These are phyloP conservation scores for Vitis rupestris DNA, from an alignment of 164 flowering plant genomes.

Conservation along the genomic window DNA sequence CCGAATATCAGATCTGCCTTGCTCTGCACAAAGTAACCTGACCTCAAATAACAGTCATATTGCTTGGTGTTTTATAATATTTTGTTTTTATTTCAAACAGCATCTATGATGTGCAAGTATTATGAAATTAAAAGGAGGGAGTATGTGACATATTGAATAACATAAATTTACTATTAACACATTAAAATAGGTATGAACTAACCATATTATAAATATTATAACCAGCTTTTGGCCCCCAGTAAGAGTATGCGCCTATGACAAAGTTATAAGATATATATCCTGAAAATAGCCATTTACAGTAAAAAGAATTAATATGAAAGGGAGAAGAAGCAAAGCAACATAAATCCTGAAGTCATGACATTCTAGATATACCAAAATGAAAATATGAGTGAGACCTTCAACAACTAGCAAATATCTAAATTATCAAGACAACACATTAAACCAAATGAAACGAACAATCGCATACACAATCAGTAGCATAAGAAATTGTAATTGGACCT, in stretches of 20 bases:
- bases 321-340: neutral
- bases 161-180: neutral
- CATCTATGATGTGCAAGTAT: neutral
- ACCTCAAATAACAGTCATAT: neutral
- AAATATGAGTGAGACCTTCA: neutral
- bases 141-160: neutral
- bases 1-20: slow-evolving; percentile 87
- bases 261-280: slow-evolving; percentile 91
- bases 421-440: neutral
- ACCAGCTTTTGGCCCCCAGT: slow-evolving; percentile 99
- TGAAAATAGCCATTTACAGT: slow-evolving; percentile 28
- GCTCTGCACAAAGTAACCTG: slow-evolving; percentile 34
- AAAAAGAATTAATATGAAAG: neutral
- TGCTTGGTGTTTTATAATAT: neutral
- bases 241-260: slow-evolving; percentile 96
- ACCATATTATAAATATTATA: slow-evolving; percentile 91
- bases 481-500: no score
- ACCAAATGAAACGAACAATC: neutral
- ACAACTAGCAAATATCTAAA: neutral
- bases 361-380: neutral
- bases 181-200: slow-evolving; percentile 13
- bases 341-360: neutral
- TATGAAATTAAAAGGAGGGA: neutral
- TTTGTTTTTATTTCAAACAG: slow-evolving; percentile 2
- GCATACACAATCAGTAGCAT: no score